These are phyloP conservation scores for Penicillium macrosclerotiorum DNA, from an alignment of 495 filamentous ascomycete genomes.

Conservation along the genomic window DNA sequence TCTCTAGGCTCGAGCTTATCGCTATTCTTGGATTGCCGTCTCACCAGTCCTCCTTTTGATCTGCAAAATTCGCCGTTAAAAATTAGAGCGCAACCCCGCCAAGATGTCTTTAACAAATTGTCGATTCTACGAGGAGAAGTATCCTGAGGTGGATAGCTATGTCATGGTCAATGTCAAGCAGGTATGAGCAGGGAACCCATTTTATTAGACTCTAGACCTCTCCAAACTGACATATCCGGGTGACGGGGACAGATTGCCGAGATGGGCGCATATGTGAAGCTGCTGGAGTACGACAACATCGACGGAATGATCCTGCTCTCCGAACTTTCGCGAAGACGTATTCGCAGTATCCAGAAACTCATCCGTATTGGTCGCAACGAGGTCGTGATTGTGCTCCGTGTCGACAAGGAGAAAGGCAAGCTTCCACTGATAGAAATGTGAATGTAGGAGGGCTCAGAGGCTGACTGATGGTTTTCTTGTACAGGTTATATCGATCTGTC, in stretches of 20 bases:
- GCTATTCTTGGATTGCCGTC: constrained; percentile 16
- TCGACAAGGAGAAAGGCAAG: constrained; percentile 97
- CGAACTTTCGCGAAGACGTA: constrained; percentile 93
- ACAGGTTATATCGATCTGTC: constrained; percentile 95
- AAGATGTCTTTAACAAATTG: constrained; percentile 97
- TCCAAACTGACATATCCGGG: constrained; percentile 4
- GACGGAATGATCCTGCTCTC: constrained; percentile 99
- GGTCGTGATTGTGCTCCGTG: constrained; percentile 94
- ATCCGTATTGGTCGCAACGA: constrained; percentile 97
- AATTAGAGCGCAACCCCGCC: constrained; percentile 46
- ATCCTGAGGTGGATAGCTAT: constrained; percentile 97
- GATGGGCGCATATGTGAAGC: constrained; percentile 99
- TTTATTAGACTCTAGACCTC: background rate
- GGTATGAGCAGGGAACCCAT: constrained; percentile 46
- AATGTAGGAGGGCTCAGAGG: background rate
- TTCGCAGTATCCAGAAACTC: constrained; percentile 96
- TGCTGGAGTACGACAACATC: constrained; percentile 99
- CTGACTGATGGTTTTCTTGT: constrained; percentile 28
- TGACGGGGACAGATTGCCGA: constrained; percentile 76
- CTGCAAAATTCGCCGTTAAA: constrained; percentile 21
- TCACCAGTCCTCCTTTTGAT: constrained; percentile 16
- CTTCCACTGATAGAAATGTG: background rate
- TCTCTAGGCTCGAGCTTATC: constrained; percentile 5
- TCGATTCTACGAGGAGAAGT: constrained; percentile 98
- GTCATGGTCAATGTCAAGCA: constrained; percentile 99